These are phyloP conservation scores for Torulaspora gathmanii DNA, from an alignment of 805 yeast genomes.

Conservation along the genomic window DNA sequence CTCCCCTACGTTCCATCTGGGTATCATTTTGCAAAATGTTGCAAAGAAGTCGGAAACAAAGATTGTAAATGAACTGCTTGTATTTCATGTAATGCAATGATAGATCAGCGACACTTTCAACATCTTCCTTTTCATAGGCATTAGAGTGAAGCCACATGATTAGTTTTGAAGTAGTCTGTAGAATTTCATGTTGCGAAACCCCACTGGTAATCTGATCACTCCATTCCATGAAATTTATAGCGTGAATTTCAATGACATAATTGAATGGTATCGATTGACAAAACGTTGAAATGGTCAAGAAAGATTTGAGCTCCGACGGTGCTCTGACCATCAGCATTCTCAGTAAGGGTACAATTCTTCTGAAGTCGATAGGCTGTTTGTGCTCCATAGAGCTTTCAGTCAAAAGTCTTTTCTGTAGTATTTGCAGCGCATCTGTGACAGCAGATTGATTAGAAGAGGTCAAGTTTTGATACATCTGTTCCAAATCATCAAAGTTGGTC, in stretches of 20 bases:
- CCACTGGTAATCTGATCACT: slow-evolving; percentile 8
- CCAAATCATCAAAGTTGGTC: slow-evolving; percentile 2
- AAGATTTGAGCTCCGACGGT: slow-evolving; percentile 32
- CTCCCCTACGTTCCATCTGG: neutral
- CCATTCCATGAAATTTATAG: slow-evolving; percentile 28
- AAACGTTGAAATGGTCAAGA: slow-evolving; percentile 28
- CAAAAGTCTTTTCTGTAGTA: slow-evolving; percentile 20
- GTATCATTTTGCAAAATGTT: slow-evolving; percentile 2
- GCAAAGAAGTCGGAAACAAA: slow-evolving; percentile 18
- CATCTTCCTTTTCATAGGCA: slow-evolving; percentile 15
- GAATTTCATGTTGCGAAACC: slow-evolving; percentile 3
- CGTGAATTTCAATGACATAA: slow-evolving; percentile 31
- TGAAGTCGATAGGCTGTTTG: slow-evolving; percentile 7
- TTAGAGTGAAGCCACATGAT: slow-evolving; percentile 26
- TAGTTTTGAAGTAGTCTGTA: slow-evolving; percentile 18
- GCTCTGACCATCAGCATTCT: slow-evolving; percentile 23
- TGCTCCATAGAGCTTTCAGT: neutral
- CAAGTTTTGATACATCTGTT: slow-evolving; percentile 8
- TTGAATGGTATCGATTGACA: slow-evolving; percentile 28
- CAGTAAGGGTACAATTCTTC: slow-evolving; percentile 20
- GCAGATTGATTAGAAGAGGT: slow-evolving; percentile 6
- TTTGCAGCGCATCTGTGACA: slow-evolving; percentile 16
- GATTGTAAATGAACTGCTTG: slow-evolving; percentile 27
- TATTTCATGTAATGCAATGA: slow-evolving; percentile 31
- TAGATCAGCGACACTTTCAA: slow-evolving; percentile 15